Base-by-base conservation (phyloP, 495 filamentous ascomycete species). In the Aspergillus ellipticus region DNA sequence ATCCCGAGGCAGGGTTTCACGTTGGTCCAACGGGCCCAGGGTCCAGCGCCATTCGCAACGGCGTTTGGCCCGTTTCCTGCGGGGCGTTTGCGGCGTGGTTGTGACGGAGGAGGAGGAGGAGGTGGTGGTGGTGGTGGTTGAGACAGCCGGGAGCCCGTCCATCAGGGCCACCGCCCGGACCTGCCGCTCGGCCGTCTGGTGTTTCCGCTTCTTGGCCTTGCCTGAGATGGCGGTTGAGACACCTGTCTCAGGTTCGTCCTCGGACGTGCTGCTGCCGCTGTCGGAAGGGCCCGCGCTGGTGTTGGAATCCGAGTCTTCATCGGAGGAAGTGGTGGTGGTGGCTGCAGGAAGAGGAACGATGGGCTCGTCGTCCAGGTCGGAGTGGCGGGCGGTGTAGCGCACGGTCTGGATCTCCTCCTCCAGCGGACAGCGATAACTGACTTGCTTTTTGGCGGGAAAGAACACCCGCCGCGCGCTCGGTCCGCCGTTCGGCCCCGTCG, bases 31-130 rank as follows among this genome's bases (percentile, higher is more conserved):
- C 6, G 81, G 75, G 0, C 73, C 80, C 15, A 85, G 60, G 3
- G 82, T 85, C 82, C 82, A 85, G 48, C 69, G 66, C 82, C 82
- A 85, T 62, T 81, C 75, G 17, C 81, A 64, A 4, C 77, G 73
- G 20, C 78, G 76, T 52, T 83, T 84, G 52, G 63, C 64, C 2
- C 79, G 74, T 21, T 67, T 70, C 20, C 77, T 76, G 4, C 74
- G 70, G 4, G 81, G 79, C 8, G 78, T 82, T 35, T 75, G 74
- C 1, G 81, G 78, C 39, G 70, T 77, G 8, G 67, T 67, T 6
- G 69, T 67, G 47, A 65, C 31, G 9, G n/a, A n/a, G n/a, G n/a
- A n/a, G n/a, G n/a, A n/a, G n/a, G n/a, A n/a, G n/a, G n/a, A n/a
- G n/a, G n/a, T n/a, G n/a, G n/a, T n/a, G n/a, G n/a, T n/a, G n/a